Conservation (phyloP, 2,329 filamentous ascomycete species). For the Trichophyton equinum region DNA sequence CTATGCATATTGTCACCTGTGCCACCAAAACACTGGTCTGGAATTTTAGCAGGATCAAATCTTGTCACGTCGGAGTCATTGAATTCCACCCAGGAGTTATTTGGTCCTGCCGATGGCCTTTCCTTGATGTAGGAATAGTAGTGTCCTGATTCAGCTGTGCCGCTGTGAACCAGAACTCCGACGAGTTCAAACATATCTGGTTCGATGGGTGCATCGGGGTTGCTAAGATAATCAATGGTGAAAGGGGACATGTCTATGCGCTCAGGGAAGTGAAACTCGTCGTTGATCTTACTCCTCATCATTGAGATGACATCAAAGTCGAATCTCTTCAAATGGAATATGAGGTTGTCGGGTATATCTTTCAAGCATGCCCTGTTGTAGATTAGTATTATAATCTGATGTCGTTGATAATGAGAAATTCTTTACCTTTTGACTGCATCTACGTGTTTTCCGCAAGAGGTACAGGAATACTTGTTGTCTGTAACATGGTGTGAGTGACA, state of each 20-base stretch:
- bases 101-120: slow-evolving; percentile 44
- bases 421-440: slow-evolving; percentile 74
- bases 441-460: slow-evolving; percentile 74
- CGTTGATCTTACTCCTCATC: slow-evolving; percentile 85
- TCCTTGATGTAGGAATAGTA: slow-evolving; percentile 95
- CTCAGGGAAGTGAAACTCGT: slow-evolving; percentile 77
- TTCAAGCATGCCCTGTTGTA: slow-evolving; percentile 65
- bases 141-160: slow-evolving; percentile 85
- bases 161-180: slow-evolving; percentile 86
- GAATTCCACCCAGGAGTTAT: slow-evolving; percentile 69
- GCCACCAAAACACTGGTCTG: slow-evolving; percentile 69
- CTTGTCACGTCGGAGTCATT: slow-evolving; percentile 73
- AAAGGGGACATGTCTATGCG: slow-evolving; percentile 80
- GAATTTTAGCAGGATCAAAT: slow-evolving; percentile 64
- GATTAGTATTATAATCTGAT: slow-evolving; percentile 12
- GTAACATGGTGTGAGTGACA: slow-evolving; percentile 15
- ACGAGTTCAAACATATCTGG: slow-evolving; percentile 83
- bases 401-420: background rate
- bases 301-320: slow-evolving; percentile 49
- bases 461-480: slow-evolving; percentile 98
- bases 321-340: slow-evolving; percentile 71
- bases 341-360: slow-evolving; percentile 82
- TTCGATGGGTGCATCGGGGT: slow-evolving; percentile 42
- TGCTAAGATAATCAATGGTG: slow-evolving; percentile 70
- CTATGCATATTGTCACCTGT: slow-evolving; percentile 42